A percentile compares a stretch with the other conserved stretches of the same genome.
Conservation (phyloP, 108 stramenopile species). For the Epithemia pelagica region DNA sequence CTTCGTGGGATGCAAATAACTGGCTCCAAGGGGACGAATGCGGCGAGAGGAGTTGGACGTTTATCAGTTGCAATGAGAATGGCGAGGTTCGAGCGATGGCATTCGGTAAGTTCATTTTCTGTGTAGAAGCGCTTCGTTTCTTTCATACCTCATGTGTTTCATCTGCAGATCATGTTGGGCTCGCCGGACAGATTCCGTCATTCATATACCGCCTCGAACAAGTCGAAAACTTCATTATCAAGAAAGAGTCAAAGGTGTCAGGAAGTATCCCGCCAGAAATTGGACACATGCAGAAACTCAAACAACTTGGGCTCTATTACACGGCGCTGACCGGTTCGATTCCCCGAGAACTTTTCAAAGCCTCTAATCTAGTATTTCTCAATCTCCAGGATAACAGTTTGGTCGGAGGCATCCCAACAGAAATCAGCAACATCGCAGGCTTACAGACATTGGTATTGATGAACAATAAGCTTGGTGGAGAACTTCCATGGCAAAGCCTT, state of each 20-base stretch:
- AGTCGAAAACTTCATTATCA: conserved; percentile 28
- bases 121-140: neutral
- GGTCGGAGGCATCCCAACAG: conserved; percentile 39
- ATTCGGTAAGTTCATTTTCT: conserved; percentile 9
- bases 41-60: conserved; percentile 35
- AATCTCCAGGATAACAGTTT: conserved; percentile 37
- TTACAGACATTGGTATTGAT: conserved; percentile 35
- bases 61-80: conserved; percentile 42
- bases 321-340: conserved; percentile 30
- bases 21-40: conserved; percentile 73
- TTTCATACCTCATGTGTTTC: conserved; percentile 10
- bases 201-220: neutral
- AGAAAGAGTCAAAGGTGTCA: conserved; percentile 34
- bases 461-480: conserved; percentile 48
- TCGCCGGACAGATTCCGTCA: neutral
- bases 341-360: conserved; percentile 26
- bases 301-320: conserved; percentile 12
- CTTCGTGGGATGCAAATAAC: conserved; percentile 31
- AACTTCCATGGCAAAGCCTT: conserved; percentile 26
- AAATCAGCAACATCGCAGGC: conserved; percentile 21
- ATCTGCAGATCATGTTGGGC: conserved; percentile 8
- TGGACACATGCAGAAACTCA: conserved; percentile 10
- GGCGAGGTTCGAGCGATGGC: conserved; percentile 49
- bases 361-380: conserved; percentile 25
- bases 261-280: conserved; percentile 16